These are phyloP conservation scores for Penicillium oxalicum DNA, from an alignment of 2,329 filamentous ascomycete genomes.

Conservation along the genomic window DNA sequence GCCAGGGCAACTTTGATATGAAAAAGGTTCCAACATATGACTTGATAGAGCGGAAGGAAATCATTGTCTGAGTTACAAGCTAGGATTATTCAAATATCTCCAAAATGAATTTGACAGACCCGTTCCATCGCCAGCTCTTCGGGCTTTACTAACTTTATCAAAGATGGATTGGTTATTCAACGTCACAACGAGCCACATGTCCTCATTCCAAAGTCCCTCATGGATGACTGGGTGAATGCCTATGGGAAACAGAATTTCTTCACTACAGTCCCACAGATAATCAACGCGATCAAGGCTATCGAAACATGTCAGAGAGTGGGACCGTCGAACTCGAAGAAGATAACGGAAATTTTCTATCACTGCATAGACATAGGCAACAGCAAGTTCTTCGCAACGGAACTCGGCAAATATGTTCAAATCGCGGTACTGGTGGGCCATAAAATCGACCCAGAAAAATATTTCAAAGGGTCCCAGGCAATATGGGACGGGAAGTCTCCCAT, in stretches of 20 bases:
- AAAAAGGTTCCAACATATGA: slow-evolving; percentile 8
- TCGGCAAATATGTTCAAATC: not conserved
- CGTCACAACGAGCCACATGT: not conserved
- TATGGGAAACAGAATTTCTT: not conserved
- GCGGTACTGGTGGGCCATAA: not conserved
- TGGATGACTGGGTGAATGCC: not conserved
- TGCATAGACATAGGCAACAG: not conserved
- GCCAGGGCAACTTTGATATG: slow-evolving; percentile 27
- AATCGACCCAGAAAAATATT: not conserved
- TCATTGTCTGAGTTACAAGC: too few relatives aligned
- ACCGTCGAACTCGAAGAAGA: not conserved
- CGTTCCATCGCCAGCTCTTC: too few relatives aligned
- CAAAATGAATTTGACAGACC: too few relatives aligned
- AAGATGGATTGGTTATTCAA: not conserved
- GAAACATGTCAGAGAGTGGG: not conserved
- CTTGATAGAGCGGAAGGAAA: too few relatives aligned
- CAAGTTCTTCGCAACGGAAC: not conserved
- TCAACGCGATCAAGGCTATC: not conserved
- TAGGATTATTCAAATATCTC: too few relatives aligned
- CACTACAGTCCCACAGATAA: not conserved
- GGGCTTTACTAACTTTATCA: not conserved
- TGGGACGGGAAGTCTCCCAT: not conserved
- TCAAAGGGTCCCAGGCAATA: not conserved
- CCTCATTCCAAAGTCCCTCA: not conserved
- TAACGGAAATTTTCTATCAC: not conserved